Conservation (phyloP, 805 yeast genomes). For the Yamadazyma olivae region DNA sequence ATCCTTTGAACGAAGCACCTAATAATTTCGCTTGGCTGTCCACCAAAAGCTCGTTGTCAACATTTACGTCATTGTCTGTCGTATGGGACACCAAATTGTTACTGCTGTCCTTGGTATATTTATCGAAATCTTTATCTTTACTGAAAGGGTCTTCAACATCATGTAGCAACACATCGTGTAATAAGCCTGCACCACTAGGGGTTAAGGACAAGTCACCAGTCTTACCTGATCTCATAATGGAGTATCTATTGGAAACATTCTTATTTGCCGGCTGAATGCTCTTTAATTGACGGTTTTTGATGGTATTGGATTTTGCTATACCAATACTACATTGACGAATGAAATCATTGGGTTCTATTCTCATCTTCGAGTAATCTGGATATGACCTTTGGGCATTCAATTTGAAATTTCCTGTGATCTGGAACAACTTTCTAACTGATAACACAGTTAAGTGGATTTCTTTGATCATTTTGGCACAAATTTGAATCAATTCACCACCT, state of each 20-base stretch:
- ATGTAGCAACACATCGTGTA: conserved; percentile 29
- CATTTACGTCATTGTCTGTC: conserved; percentile 7
- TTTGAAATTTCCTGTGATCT: conserved; percentile 64
- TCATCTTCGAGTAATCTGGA: conserved; percentile 59
- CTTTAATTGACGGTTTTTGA: conserved; percentile 19
- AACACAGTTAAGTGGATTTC: conserved; percentile 47
- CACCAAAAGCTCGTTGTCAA: conserved; percentile 46
- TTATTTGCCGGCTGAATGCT: conserved; percentile 16
- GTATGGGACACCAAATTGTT: conserved; percentile 7
- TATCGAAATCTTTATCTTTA: conserved; percentile 33
- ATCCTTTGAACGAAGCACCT: conserved; percentile 71
- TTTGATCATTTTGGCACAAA: conserved; percentile 58
- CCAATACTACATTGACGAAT: conserved; percentile 61
- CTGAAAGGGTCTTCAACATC: conserved; percentile 29
- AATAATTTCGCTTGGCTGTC: conserved; percentile 51
- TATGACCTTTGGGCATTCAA: conserved; percentile 57
- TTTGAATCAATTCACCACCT: conserved; percentile 61
- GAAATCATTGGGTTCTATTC: conserved; percentile 58
- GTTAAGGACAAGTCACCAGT: conserved; percentile 47
- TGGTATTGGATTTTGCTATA: conserved; percentile 40
- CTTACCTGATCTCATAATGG: conserved; percentile 50
- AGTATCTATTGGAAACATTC: conserved; percentile 40
- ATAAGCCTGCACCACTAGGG: conserved; percentile 45
- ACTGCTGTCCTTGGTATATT: conserved; percentile 21
- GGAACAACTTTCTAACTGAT: conserved; percentile 50